phyloP scores from a whole-genome alignment of 2,329 filamentous ascomycete species.

The Claviceps humidiphila region DNA sequence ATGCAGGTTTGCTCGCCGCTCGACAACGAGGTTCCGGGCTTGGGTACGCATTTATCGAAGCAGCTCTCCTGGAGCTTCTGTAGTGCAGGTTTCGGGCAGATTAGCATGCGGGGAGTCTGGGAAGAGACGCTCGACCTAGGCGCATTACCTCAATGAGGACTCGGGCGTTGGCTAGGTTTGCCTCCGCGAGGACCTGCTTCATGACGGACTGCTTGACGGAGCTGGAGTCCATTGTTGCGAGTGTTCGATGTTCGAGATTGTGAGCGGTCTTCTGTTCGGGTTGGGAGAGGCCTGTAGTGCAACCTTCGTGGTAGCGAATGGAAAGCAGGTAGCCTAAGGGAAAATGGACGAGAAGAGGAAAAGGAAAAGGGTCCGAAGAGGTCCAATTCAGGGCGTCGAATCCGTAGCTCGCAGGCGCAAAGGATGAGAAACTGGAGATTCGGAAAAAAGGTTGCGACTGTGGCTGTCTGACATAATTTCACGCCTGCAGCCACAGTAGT shows the following conservation, averaged over 20 bases:
- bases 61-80: conserved; percentile 73
- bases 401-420: neutral
- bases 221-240: conserved; percentile 42
- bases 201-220: conserved; percentile 48
- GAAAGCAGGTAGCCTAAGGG: neutral
- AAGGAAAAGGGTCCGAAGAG: too few species aligned
- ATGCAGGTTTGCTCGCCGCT: conserved; percentile 58
- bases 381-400: too few species aligned
- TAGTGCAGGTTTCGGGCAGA: neutral
- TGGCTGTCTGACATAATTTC: conserved; percentile 5
- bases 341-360: neutral
- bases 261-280: neutral
- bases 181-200: conserved; percentile 50
- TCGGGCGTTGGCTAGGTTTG: conserved; percentile 55
- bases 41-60: conserved; percentile 64
- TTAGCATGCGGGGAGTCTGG: conserved; percentile 3
- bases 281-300: neutral
- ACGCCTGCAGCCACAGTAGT: conserved; percentile 3
- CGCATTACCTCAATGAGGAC: conserved; percentile 52
- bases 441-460: conserved; percentile 10
- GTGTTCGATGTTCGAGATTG: neutral
- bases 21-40: conserved; percentile 53
- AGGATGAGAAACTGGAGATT: neutral
- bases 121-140: neutral
- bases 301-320: neutral